phyloP scores from a whole-genome alignment of 1,284 basidiomycete species.

The Puccinia coronata region DNA sequence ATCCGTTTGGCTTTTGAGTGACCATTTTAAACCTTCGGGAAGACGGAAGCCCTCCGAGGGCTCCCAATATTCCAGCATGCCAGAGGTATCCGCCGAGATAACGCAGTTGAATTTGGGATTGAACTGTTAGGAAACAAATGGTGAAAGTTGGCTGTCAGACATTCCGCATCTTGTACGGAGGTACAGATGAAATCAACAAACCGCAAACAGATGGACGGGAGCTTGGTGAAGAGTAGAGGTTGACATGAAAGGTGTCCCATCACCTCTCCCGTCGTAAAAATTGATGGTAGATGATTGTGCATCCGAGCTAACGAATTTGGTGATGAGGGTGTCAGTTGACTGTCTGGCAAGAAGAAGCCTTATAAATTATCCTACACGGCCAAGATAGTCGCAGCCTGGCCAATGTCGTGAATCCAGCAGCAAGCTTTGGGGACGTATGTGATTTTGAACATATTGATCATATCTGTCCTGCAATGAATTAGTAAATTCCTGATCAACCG shows the following conservation, averaged over 20 bases:
- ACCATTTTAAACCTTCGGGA: conserved; percentile 74
- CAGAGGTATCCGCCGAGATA: conserved; percentile 88
- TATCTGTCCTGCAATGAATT: conserved; percentile 66
- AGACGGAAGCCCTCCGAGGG: conserved; percentile 80
- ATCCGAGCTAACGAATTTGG: conserved; percentile 68
- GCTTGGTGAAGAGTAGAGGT: conserved; percentile 77
- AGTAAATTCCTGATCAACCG: conserved; percentile 1
- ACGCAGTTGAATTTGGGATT: conserved; percentile 86
- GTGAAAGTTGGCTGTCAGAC: not conserved
- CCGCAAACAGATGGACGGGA: conserved; percentile 86
- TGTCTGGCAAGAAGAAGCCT: not conserved
- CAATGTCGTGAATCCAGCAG: conserved; percentile 88
- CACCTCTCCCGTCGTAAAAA: conserved; percentile 89
- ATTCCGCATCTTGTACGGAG: not conserved
- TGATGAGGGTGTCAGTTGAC: not conserved
- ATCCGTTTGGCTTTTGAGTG: conserved; percentile 86
- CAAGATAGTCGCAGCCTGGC: conserved; percentile 81
- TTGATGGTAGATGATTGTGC: conserved; percentile 72
- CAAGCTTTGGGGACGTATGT: conserved; percentile 79
- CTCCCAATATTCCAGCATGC: conserved; percentile 98
- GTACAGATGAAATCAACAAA: conserved; percentile 62
- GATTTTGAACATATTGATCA: conserved; percentile 97
- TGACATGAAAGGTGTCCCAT: conserved; percentile 72
- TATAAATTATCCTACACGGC: conserved; percentile 68
- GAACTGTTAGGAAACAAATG: conserved; percentile 66